A percentile compares a stretch with the other conserved stretches of the same genome.
Evolutionary conservation across 2,329 filamentous ascomycete genomes (phyloP).

Genomic region (Alternaria arborescens): DNA sequence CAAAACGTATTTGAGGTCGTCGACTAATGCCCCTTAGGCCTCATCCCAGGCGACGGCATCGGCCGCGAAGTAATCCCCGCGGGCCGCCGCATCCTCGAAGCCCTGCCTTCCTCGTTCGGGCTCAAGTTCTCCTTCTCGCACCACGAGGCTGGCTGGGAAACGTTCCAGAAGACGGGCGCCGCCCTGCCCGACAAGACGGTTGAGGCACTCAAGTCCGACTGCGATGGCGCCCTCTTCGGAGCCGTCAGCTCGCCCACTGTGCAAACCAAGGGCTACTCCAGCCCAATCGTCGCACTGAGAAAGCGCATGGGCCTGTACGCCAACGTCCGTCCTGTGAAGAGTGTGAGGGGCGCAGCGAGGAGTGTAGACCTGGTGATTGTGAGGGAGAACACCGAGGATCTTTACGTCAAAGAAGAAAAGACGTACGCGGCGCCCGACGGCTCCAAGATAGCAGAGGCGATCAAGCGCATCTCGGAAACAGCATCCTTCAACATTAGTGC

Average conservation of each 20-base stretch:
- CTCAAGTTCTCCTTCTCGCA: conserved; percentile 95
- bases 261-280: conserved; percentile 93
- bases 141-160: conserved; percentile 91
- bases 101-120: conserved; percentile 86
- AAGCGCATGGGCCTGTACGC: conserved; percentile 95
- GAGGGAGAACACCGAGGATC: conserved; percentile 97
- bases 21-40: conserved; percentile 64
- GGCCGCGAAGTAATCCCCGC: conserved; percentile 97
- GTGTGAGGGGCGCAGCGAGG: conserved; percentile 67
- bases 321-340: conserved; percentile 96
- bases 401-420: conserved; percentile 96
- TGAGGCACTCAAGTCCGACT: conserved; percentile 85
- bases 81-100: conserved; percentile 89
- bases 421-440: conserved; percentile 78
- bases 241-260: conserved; percentile 90
- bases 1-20: rapidly evolving
- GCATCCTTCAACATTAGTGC: conserved; percentile 86
- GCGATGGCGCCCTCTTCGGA: conserved; percentile 95
- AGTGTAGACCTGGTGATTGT: conserved; percentile 98
- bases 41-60: conserved; percentile 98
- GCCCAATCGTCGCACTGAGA: conserved; percentile 93
- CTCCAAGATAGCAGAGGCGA: conserved; percentile 89
- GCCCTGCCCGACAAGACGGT: conserved; percentile 93
- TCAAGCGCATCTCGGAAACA: conserved; percentile 93
- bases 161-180: conserved; percentile 87